Percentiles rank a stretch among this genome's conserved stretches.
Conservation (phyloP, 768 basidiomycete genomes). For the Amanita jacksonii region DNA sequence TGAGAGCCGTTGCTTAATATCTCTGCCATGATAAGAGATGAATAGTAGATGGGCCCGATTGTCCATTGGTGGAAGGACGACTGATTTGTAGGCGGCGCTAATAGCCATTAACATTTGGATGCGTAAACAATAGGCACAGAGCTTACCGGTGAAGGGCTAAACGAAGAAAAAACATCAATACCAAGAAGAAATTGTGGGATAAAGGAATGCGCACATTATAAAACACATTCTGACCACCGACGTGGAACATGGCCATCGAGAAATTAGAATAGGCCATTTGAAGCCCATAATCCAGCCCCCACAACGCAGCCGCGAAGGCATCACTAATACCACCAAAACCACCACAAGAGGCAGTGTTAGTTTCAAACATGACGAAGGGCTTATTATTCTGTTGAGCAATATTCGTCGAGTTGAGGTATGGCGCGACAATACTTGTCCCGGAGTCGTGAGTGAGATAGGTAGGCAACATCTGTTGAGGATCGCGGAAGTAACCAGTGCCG, state of each 20-base stretch:
- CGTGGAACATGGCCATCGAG: constrained; percentile 43
- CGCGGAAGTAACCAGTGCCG: constrained; percentile 26
- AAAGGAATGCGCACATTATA: constrained; percentile 45
- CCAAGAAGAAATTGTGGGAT: constrained; percentile 13
- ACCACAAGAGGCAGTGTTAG: constrained; percentile 61
- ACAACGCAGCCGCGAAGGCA: constrained; percentile 54
- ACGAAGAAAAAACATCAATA: constrained; percentile 27
- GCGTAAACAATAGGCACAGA: neutral
- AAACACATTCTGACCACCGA: constrained; percentile 59
- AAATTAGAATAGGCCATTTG: constrained; percentile 56
- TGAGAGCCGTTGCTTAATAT: constrained; percentile 55
- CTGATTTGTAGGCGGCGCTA: constrained; percentile 48
- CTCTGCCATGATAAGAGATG: constrained; percentile 62
- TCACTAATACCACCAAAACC: constrained; percentile 58
- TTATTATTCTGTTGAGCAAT: constrained; percentile 34
- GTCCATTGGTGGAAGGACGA: constrained; percentile 62
- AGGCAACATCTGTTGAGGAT: constrained; percentile 40
- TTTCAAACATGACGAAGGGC: constrained; percentile 62
- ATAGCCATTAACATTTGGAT: constrained; percentile 26
- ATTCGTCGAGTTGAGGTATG: constrained; percentile 40
- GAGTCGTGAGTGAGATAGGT: constrained; percentile 52
- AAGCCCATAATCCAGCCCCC: constrained; percentile 54
- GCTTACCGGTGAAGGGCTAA: constrained; percentile 47
- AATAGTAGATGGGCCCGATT: constrained; percentile 68
- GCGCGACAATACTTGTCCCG: constrained; percentile 35